These are phyloP conservation scores for Whalleya microplaca DNA, from an alignment of 2,329 filamentous ascomycete species.

Conservation along the genomic window DNA sequence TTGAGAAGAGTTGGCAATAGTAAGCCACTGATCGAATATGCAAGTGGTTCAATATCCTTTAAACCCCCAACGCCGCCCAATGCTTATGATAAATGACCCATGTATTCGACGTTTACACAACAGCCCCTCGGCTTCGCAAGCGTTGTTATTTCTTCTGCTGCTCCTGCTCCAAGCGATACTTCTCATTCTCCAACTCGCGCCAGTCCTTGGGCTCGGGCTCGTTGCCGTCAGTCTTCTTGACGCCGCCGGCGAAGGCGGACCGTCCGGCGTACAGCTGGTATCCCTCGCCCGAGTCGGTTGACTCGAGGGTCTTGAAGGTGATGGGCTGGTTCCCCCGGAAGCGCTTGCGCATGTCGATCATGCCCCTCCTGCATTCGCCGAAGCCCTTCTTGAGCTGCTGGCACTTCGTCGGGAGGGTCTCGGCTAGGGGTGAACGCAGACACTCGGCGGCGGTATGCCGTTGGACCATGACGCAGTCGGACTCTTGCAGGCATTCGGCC, in stretches of 20 bases:
- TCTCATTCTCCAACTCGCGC: conserved; percentile 68
- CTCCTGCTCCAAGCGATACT: conserved; percentile 50
- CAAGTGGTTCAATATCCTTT: conserved; percentile 2
- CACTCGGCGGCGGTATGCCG: conserved; percentile 87
- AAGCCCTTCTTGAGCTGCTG: conserved; percentile 93
- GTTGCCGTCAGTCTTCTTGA: conserved; percentile 69
- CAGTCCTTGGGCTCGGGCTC: conserved; percentile 65
- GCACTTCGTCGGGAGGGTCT: conserved; percentile 83
- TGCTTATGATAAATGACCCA: conserved; percentile 28
- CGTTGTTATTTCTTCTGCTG: conserved; percentile 31
- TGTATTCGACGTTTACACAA: neutral
- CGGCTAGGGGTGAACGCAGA: conserved; percentile 78
- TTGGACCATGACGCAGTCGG: conserved; percentile 93
- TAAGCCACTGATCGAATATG: neutral
- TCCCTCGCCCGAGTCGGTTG: conserved; percentile 61
- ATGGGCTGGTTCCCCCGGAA: conserved; percentile 94
- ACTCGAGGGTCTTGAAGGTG: conserved; percentile 62
- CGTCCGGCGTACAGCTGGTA: conserved; percentile 81
- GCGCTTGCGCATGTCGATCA: conserved; percentile 98
- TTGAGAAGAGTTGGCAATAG: conserved; percentile 6
- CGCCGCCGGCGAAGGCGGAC: conserved; percentile 67
- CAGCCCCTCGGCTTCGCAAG: neutral
- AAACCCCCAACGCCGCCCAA: conserved; percentile 34
- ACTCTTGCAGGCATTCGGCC: conserved; percentile 92
- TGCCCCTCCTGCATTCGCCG: conserved; percentile 91